Percentiles rank a stretch among this genome's conserved stretches.
Conservation (phyloP, 2,329 filamentous ascomycete species). For the Pseudogymnoascus sp. region DNA sequence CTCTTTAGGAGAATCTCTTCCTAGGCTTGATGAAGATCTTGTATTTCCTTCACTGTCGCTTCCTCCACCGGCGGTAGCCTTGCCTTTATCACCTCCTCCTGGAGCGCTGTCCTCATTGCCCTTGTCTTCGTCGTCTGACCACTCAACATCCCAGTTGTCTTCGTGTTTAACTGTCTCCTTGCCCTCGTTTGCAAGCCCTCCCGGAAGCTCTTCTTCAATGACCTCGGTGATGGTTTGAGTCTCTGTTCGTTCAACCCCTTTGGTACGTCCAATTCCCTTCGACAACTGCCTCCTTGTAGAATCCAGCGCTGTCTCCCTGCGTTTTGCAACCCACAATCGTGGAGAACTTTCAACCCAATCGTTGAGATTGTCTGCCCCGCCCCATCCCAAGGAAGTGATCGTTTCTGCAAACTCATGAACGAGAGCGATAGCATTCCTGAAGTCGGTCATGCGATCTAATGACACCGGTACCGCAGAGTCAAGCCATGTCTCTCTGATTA, state of each 20-base stretch:
- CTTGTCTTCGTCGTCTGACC: constrained; percentile 62
- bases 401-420: constrained; percentile 57
- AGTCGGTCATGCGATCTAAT: constrained; percentile 61
- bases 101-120: constrained; percentile 14
- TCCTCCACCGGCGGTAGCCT: not conserved
- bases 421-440: constrained; percentile 62
- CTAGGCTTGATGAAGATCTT: constrained; percentile 42
- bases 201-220: constrained; percentile 58
- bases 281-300: constrained; percentile 63
- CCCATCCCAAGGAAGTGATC: constrained; percentile 57
- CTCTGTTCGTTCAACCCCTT: constrained; percentile 74
- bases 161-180: constrained; percentile 30
- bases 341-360: constrained; percentile 79
- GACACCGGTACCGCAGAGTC: constrained; percentile 69
- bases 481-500: constrained; percentile 68
- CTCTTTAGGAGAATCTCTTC: constrained; percentile 29
- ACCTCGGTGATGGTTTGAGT: constrained; percentile 66
- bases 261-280: constrained; percentile 57
- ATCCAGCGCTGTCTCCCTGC: constrained; percentile 72
- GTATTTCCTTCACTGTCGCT: constrained; percentile 19
- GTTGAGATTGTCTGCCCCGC: constrained; percentile 53
- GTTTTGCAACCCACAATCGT: constrained; percentile 76
- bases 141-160: constrained; percentile 70
- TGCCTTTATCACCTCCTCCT: not conserved
- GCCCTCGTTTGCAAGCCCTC: constrained; percentile 37